Evolutionary conservation across 176 grass and related monocot genomes (phyloP), one percentile per base, ranked within the genome.

Genomic region (Elymus sibiricus): DNA sequence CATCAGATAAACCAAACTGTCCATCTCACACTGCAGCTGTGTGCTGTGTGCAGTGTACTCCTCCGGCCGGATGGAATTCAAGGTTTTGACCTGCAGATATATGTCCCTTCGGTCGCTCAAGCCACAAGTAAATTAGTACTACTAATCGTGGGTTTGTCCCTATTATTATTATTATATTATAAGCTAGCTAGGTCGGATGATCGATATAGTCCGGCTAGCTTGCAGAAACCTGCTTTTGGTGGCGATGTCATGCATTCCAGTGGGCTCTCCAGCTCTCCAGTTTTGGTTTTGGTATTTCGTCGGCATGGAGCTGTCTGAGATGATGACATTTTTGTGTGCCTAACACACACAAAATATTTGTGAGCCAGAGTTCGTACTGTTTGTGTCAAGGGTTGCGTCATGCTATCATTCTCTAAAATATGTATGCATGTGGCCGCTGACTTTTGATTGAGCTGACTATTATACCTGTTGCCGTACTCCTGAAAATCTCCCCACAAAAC

Each of bases 31-130:
- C 27, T 49, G 38, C 40, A 37, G 22, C 39, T 70, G 28, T 49
- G 21, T 44, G 22, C 39, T 70, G 28, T 49, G 21, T 44, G 39
- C 21, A 13, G n/a, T 46, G 1, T 68, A 35, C 22, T 69, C 9
- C 11, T n/a, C 39, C 5, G 55, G 76, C n/a, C 3, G 40, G 76
- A 55, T 8, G 76, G 34, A 73, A 29, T 79, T 65, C 21, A 14
- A 32, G 76, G 82, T 31, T 56, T 67, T 85, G 68, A 85, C 76
- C 34, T 44, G 26, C 42, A 76, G 35, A 40, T 70, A 25, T 70
- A 81, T 82, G 35, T 32, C 35, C 44, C 43, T 24, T 81, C 28
- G 4, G 46, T 43, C 17, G 76, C 68, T 58, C 43, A 72, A 24
- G 55, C 64, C 40, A 27, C 32, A 58, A 68, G 25, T 10, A 34